phyloP scores from a whole-genome alignment of 2,329 filamentous ascomycete species.

The Aspergillus hiratsukae region DNA sequence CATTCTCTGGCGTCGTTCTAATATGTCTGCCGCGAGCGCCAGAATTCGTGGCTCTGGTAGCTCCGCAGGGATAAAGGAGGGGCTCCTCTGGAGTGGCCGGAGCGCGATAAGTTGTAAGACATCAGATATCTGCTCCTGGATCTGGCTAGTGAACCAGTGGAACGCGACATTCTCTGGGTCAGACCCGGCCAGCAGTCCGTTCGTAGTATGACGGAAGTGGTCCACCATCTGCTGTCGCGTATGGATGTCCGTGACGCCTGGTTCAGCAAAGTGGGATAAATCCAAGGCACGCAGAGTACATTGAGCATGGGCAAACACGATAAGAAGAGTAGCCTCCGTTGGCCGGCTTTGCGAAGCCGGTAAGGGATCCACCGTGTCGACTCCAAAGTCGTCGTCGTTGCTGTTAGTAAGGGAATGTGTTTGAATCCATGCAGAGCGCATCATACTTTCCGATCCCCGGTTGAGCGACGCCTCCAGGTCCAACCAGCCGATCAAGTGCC shows the following conservation, averaged over 20 bases:
- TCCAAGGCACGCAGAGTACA: neutral
- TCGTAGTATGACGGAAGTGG: neutral
- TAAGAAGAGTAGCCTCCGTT: neutral
- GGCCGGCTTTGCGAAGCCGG: neutral
- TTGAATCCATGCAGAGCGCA: neutral
- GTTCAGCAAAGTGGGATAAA: neutral
- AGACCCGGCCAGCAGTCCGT: neutral
- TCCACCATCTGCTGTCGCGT: neutral
- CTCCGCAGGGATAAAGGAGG: neutral
- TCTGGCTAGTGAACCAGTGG: neutral
- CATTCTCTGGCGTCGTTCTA: neutral
- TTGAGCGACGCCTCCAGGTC: constrained; percentile 23
- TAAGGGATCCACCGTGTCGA: neutral
- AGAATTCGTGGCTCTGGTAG: neutral
- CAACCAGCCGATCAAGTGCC: constrained; percentile 22
- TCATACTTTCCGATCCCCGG: constrained; percentile 5
- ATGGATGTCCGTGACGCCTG: neutral
- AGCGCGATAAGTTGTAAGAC: neutral
- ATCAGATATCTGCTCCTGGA: neutral
- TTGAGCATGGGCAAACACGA: neutral
- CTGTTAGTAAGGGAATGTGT: neutral
- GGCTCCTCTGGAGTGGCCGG: neutral
- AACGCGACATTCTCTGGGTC: neutral
- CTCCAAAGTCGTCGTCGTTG: neutral
- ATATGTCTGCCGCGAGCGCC: neutral